Evolutionary conservation across 108 stramenopile genomes (phyloP), one percentile per base, ranked within the genome.

Genomic region (Hondaea fermentalgiana): DNA sequence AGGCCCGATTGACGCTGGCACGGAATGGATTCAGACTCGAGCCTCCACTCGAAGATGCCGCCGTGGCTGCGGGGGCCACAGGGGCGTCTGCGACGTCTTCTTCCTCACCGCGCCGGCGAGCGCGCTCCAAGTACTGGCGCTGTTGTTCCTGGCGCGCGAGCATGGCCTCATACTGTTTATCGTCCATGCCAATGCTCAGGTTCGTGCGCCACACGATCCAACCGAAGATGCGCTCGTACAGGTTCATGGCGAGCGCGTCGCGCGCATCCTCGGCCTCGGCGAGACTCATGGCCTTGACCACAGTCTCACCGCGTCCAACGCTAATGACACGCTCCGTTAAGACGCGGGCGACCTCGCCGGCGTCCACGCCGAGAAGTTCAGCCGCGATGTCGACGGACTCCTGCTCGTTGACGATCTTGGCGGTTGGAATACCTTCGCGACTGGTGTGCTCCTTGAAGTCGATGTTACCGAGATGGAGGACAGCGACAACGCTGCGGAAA

Each of bases 401-500:
- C 19, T 83, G 55, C 35, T 6, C 23, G 55, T 60, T 58, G n/a
- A 47, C 83, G 44, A 49, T 49, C 0, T 23, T 89, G 29, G n/a
- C 14, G 60, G 83, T 83, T 47, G 53, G 29, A 49, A 76, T 87
- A 14, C 90, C 92, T 28, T 91, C 92, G 42, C 45, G 25, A 5
- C 72, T 91, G 29, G 43, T 57, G 58, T 87, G 87, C 72, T 88
- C 93, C 58, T 90, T 83, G 58, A 95, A 96, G 58, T 43, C 57
- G 14, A 94, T 60, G 83, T 94, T 92, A 10, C 93, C 93, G 14
- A 95, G 76, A 87, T 93, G 92, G 72, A 95, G 72, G 5, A 95
- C 51, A 5, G 89, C 94, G 28, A 91, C 92, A 44, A 94, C 43
- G 45, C 91, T 60, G 44, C 60, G 49, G 19, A 92, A 90, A 58